Base-by-base conservation (phyloP, 2,329 filamentous ascomycete genomes). In the Cordyceps javanica region DNA sequence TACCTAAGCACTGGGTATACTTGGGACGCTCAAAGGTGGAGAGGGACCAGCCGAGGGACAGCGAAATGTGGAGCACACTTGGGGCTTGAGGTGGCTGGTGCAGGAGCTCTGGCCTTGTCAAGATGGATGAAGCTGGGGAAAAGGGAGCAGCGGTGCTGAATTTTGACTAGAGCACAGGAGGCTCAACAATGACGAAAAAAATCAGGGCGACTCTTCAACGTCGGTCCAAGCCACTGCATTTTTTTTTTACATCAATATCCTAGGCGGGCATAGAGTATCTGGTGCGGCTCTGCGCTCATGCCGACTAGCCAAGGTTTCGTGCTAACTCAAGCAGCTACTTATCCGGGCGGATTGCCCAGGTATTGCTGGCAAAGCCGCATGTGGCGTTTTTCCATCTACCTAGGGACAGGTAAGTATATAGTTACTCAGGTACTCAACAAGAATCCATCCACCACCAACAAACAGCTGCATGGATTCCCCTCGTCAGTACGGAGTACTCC, bases 11-110 rank as follows among this genome's bases (percentile, higher is more conserved):
- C 21, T 6, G 28, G 45, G 13, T 7, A 14, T 7, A 21, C n/a
- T n/a, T n/a, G n/a, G n/a, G n/a, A n/a, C n/a, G n/a, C n/a, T n/a
- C n/a, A 19, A 32, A 23, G 45, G 26, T 34, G 45, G 26, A 34
- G 45, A 30, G 3, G 2, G 11, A 3, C 9, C 7, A 42, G 25
- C 38, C 38, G 36, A 53, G 50, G 36, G 28, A 44, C 13, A 41
- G 11, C 11, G 23, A 5, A 21, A 34, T 19, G 28, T 36, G 30
- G 30, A 25, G 49, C 44, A n/a, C 8, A 26, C 5, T 8, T 30
- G 16, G 26, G 46, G 46, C 46, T 50, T 30, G 46, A 21, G 46
- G 46, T 50, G 46, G 46, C 46, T 50, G 45, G 45, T 34, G 46
- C 30, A 32, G 10, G 38, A 41, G 25, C 25, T 39, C 16, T 11